These are phyloP conservation scores for Pythium biforme DNA, from an alignment of 352 stramenopile species.

Conservation along the genomic window DNA sequence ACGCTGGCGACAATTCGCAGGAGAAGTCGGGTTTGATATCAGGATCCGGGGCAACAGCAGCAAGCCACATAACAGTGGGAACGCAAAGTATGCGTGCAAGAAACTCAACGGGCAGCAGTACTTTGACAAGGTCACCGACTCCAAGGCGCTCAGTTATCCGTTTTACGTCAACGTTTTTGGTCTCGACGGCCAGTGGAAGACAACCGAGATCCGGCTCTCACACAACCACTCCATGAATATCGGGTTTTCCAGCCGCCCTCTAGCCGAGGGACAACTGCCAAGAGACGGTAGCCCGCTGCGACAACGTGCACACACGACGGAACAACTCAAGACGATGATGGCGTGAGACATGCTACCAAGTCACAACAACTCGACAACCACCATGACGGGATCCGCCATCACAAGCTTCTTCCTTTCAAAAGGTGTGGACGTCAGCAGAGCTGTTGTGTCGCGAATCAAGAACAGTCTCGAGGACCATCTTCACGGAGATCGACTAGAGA, in stretches of 20 bases:
- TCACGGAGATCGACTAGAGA: neutral
- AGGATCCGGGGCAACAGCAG: neutral
- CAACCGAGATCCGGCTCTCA: neutral
- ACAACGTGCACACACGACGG: neutral
- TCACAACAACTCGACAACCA: neutral
- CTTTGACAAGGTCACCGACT: neutral
- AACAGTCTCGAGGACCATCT: neutral
- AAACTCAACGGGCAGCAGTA: constrained; percentile 10
- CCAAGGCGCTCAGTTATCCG: neutral
- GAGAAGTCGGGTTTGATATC: neutral
- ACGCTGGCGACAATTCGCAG: neutral
- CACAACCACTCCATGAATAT: constrained; percentile 14
- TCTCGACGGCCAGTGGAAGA: constrained; percentile 5
- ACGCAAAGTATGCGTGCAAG: constrained; percentile 17
- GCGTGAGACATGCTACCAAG: neutral
- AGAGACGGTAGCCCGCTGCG: neutral
- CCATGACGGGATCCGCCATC: neutral
- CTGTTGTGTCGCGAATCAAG: neutral
- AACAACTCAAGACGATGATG: neutral
- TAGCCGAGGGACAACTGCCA: neutral
- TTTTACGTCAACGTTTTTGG: constrained; percentile 20
- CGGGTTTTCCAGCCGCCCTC: neutral
- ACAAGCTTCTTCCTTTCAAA: neutral
- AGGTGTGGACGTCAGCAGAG: neutral
- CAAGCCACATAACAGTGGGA: neutral